Conservation (phyloP, 192 early-diverging fungal species). For the Jimgerdemannia lactiflua region DNA sequence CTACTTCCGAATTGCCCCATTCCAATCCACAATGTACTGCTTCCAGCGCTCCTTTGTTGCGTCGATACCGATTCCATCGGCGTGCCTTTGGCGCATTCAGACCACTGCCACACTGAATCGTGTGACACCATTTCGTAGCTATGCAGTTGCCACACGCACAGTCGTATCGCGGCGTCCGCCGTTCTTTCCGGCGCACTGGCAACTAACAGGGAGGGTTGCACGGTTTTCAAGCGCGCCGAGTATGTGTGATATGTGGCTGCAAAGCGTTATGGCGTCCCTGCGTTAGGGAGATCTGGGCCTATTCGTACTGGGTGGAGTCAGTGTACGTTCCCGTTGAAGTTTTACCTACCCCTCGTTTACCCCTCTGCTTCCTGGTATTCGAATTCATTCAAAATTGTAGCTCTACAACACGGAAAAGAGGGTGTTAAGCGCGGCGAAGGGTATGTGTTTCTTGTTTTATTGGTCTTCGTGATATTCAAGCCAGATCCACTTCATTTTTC, state of each 20-base stretch:
- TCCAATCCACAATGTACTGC: too few species aligned
- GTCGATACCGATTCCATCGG: too few species aligned
- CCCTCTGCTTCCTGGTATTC: background rate
- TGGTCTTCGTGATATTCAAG: background rate
- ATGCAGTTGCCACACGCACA: background rate
- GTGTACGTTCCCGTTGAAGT: background rate
- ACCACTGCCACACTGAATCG: background rate
- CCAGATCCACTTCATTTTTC: background rate
- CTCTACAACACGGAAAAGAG: constrained; percentile 28
- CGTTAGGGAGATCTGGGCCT: too few species aligned
- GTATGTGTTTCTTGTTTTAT: background rate
- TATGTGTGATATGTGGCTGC: background rate
- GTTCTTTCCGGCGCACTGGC: background rate
- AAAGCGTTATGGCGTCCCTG: too few species aligned
- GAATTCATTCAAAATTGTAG: constrained; percentile 3
- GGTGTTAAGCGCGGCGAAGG: constrained; percentile 23
- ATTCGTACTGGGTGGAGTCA: too few species aligned
- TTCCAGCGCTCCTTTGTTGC: too few species aligned
- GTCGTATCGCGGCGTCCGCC: background rate
- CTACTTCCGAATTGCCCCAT: too few species aligned
- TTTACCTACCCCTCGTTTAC: background rate
- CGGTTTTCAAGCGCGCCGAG: background rate
- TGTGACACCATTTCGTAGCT: background rate
- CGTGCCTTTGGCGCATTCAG: background rate
- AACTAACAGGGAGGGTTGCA: background rate